Base-by-base conservation (phyloP, 495 filamentous ascomycete genomes). In the Aspergillus steynii region DNA sequence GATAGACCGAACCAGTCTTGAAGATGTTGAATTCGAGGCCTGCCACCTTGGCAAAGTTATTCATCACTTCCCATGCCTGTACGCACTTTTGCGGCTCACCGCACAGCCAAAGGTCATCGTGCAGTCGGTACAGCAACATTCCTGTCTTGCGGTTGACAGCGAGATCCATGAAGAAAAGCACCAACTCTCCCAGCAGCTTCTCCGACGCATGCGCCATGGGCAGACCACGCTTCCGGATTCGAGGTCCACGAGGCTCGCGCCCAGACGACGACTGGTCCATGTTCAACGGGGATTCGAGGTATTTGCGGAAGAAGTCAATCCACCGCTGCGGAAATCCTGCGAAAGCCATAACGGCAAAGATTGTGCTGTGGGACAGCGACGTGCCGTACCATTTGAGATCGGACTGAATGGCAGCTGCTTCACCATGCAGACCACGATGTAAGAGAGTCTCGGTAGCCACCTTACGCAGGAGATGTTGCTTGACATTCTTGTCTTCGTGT, bases 31-130 rank as follows among this genome's bases (percentile, higher is more conserved):
- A 72, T 9, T 75, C 55, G 4, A 85, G 73, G 1, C 82, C 79
- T 57, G 84, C 83, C 0, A 77, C 71, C 10, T 77, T 59, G 15
- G 77, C 70, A 61, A 83, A 88, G 1, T 69, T 61, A 1, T 71
- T 68, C 55, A 87, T 79, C 0, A 77, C 75, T 50, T 77, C 64
- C 85, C 84, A 88, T 3, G 82, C 83, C 29, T 72, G 77, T 5
- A 77, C 79, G 34, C 80, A 80, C 5, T 70, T 73, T 0, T 68
- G 61, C 6, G 84, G 80, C n/a, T 81, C 73, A 0, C 71, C 69
- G 7, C 79, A 86, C 46, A 86, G 77, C 85, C 85, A 88, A 50
- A 87, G 73, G 56, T 87, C 84, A 58, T 87, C 85, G 61, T 86
- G 79, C 52, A 86, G 75, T 10, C 83, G 80, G 64, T 82, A 82